Evolutionary conservation across 805 yeast species (phyloP).

Genomic region (Pichia insulana): DNA sequence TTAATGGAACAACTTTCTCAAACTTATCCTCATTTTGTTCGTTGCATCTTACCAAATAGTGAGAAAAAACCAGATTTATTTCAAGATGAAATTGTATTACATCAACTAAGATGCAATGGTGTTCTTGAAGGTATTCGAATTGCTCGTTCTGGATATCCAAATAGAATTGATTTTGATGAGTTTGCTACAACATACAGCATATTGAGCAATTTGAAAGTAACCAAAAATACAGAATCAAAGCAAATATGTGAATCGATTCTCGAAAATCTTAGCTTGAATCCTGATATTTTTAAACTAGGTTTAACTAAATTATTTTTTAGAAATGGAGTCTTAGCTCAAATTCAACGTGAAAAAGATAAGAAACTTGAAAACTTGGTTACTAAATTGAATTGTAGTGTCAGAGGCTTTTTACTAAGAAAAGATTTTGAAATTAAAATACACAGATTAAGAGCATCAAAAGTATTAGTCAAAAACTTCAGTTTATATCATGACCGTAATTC

Average conservation of each 20-base stretch:
- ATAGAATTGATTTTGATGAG: conserved; percentile 75
- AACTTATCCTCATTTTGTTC: conserved; percentile 93
- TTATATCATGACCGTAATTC: conserved; percentile 38
- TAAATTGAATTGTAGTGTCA: conserved; percentile 51
- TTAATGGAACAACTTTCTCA: conserved; percentile 64
- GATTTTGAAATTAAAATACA: conserved; percentile 39
- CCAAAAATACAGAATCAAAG: conserved; percentile 34
- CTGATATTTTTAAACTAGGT: conserved; percentile 56
- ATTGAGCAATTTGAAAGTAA: conserved; percentile 32
- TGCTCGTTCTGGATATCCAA: conserved; percentile 95
- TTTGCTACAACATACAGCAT: conserved; percentile 70
- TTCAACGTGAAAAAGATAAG: conserved; percentile 70
- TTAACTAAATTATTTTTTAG: conserved; percentile 66
- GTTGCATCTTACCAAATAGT: conserved; percentile 90
- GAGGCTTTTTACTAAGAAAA: conserved; percentile 57
- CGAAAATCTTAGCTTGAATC: conserved; percentile 51
- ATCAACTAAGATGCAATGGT: conserved; percentile 93
- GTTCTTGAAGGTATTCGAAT: conserved; percentile 96
- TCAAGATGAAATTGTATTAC: conserved; percentile 69
- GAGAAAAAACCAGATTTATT: conserved; percentile 62
- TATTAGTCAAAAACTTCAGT: conserved; percentile 54
- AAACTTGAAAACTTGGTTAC: conserved; percentile 48
- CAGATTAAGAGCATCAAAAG: conserved; percentile 60
- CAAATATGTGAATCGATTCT: conserved; percentile 63
- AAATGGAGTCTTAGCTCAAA: conserved; percentile 66